phyloP scores from a whole-genome alignment of 345 rosid species.

The Punica granatum region DNA sequence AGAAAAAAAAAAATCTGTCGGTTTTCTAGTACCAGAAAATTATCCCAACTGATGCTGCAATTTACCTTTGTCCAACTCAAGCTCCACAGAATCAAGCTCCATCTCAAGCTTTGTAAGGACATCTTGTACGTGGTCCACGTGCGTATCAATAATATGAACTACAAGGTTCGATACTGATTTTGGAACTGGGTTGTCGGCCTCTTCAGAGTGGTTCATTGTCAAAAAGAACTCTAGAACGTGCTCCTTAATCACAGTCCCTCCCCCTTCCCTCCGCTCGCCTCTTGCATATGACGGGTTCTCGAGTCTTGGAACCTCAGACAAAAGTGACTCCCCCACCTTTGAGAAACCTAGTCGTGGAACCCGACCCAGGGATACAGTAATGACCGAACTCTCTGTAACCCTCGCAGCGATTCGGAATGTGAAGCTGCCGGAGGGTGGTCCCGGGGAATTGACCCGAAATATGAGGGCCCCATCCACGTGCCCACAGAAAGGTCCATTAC shows the following conservation, averaged over 20 bases:
- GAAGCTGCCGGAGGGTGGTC: slow-evolving; percentile 64
- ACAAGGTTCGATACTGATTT: slow-evolving; percentile 77
- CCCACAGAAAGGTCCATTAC: slow-evolving; percentile 92
- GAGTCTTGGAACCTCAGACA: slow-evolving; percentile 83
- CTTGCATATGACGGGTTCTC: slow-evolving; percentile 43
- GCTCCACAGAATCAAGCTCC: slow-evolving; percentile 79
- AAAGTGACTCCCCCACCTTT: slow-evolving; percentile 63
- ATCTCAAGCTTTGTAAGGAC: slow-evolving; percentile 82
- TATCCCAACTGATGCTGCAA: background rate
- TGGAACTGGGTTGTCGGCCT: slow-evolving; percentile 97
- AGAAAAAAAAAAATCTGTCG: no score
- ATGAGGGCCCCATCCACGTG: slow-evolving; percentile 89
- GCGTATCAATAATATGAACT: slow-evolving; percentile 81
- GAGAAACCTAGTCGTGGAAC: slow-evolving; percentile 95
- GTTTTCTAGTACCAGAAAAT: no score
- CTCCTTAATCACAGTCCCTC: slow-evolving; percentile 81
- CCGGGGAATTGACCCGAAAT: slow-evolving; percentile 93
- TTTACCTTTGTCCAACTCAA: slow-evolving; percentile 88
- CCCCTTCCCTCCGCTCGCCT: slow-evolving; percentile 48
- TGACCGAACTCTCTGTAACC: slow-evolving; percentile 81
- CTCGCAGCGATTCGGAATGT: slow-evolving; percentile 90
- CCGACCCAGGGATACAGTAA: slow-evolving; percentile 84
- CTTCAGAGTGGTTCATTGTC: slow-evolving; percentile 98
- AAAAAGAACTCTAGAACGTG: slow-evolving; percentile 93
- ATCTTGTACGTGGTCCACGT: slow-evolving; percentile 93